Conservation (phyloP, 768 basidiomycete species). For the Termitomyces sp. region DNA sequence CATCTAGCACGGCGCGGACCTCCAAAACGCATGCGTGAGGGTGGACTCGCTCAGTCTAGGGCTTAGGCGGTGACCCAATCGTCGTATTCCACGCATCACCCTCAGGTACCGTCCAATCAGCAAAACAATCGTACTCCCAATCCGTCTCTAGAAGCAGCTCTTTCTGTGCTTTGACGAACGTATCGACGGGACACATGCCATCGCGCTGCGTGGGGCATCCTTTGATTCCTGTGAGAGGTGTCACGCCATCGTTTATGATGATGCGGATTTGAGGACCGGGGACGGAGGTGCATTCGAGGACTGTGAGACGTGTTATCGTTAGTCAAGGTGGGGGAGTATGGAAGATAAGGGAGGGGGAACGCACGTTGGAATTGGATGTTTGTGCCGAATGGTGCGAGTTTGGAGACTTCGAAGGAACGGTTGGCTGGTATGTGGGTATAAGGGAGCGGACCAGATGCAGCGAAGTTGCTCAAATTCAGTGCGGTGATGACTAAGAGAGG, state of each 20-base stretch:
- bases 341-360: constrained; percentile 14
- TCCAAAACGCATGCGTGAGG: not conserved
- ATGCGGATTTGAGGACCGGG: constrained; percentile 65
- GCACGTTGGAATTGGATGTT: constrained; percentile 87
- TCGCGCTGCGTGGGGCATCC: constrained; percentile 70
- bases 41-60: not conserved
- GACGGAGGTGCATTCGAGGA: constrained; percentile 53
- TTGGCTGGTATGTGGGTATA: constrained; percentile 62
- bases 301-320: constrained; percentile 29
- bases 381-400: constrained; percentile 83
- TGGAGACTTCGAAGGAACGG: constrained; percentile 65
- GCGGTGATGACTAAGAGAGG: constrained; percentile 65
- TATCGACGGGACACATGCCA: constrained; percentile 72
- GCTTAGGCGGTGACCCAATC: constrained; percentile 55
- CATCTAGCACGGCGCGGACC: not conserved
- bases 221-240: constrained; percentile 70
- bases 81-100: constrained; percentile 71
- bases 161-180: constrained; percentile 68
- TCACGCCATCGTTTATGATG: constrained; percentile 85
- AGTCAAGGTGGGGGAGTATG: not conserved
- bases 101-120: constrained; percentile 67
- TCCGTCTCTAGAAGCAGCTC: constrained; percentile 61
- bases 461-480: constrained; percentile 74
- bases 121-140: constrained; percentile 72
- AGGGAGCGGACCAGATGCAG: constrained; percentile 69